Conservation (phyloP, 768 basidiomycete genomes). For the Agaricus bisporus region DNA sequence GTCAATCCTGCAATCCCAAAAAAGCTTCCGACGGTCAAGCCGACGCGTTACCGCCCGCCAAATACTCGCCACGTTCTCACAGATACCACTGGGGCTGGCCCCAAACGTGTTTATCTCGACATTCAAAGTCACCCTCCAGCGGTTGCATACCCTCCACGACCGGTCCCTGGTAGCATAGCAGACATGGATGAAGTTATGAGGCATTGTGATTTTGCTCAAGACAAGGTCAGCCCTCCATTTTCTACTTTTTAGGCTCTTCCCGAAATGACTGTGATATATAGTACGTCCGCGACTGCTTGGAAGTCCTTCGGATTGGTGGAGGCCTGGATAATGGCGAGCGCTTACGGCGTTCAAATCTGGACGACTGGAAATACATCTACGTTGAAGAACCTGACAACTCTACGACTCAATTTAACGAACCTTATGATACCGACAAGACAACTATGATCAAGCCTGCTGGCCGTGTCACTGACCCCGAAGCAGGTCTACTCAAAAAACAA, state of each 20-base stretch:
- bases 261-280: constrained; percentile 20
- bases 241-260: constrained; percentile 5
- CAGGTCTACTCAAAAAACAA: constrained; percentile 51
- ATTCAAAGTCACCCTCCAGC: constrained; percentile 51
- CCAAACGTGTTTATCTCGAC: constrained; percentile 71
- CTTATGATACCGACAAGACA: background rate
- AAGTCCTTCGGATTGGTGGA: constrained; percentile 80
- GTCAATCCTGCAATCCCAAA: constrained; percentile 64
- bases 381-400: constrained; percentile 40
- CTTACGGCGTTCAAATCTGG: constrained; percentile 63
- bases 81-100: constrained; percentile 61
- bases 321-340: constrained; percentile 76
- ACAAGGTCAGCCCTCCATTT: constrained; percentile 42
- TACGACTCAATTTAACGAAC: constrained; percentile 15
- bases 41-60: constrained; percentile 43
- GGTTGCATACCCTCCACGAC: constrained; percentile 80
- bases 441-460: constrained; percentile 17
- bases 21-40: constrained; percentile 36
- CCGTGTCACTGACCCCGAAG: constrained; percentile 34
- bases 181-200: constrained; percentile 87
- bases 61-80: constrained; percentile 34
- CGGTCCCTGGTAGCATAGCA: constrained; percentile 73
- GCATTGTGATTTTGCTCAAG: constrained; percentile 74
- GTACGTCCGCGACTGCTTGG: constrained; percentile 95
- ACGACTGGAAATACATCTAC: constrained; percentile 81